These are phyloP conservation scores for Lobosporangium transversale DNA, from an alignment of 192 early-diverging fungal species.

Conservation along the genomic window DNA sequence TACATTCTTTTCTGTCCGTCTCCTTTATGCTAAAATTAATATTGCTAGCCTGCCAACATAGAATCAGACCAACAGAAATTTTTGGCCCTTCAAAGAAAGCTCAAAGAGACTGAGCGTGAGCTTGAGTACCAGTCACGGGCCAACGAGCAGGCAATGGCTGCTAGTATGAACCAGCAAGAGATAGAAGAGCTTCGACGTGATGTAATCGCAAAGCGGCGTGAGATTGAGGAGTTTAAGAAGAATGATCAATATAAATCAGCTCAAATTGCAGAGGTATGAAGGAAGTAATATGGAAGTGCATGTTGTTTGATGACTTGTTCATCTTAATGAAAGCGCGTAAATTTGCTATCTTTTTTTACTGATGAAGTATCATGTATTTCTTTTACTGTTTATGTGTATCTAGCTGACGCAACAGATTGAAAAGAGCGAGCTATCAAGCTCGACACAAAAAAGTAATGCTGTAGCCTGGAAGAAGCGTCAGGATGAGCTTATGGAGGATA, in stretches of 20 bases:
- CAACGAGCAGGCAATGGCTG: slow-evolving; percentile 28
- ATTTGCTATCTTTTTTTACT: too few species aligned
- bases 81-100: slow-evolving; percentile 24
- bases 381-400: too few species aligned
- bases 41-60: slow-evolving; percentile 3
- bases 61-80: slow-evolving; percentile 26
- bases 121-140: slow-evolving; percentile 34
- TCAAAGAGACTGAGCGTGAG: slow-evolving; percentile 22
- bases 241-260: slow-evolving; percentile 28
- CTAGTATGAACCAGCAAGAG: slow-evolving; percentile 35
- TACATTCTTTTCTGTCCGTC: too few species aligned
- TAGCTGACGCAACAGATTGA: slow-evolving; percentile 43
- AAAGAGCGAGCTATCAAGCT: slow-evolving; percentile 28
- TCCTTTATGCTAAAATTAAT: background rate
- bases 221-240: slow-evolving; percentile 19
- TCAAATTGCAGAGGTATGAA: slow-evolving; percentile 34
- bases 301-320: too few species aligned
- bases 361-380: too few species aligned
- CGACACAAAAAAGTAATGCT: slow-evolving; percentile 28
- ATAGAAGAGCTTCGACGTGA: slow-evolving; percentile 30
- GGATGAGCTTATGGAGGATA: slow-evolving; percentile 42
- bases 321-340: too few species aligned
- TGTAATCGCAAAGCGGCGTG: slow-evolving; percentile 18
- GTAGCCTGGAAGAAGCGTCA: slow-evolving; percentile 28
- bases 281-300: too few species aligned